Percentiles rank a stretch among this genome's conserved stretches.
Conservation (phyloP, 2,329 filamentous ascomycete species). For the Exutisphaerella laricina region DNA sequence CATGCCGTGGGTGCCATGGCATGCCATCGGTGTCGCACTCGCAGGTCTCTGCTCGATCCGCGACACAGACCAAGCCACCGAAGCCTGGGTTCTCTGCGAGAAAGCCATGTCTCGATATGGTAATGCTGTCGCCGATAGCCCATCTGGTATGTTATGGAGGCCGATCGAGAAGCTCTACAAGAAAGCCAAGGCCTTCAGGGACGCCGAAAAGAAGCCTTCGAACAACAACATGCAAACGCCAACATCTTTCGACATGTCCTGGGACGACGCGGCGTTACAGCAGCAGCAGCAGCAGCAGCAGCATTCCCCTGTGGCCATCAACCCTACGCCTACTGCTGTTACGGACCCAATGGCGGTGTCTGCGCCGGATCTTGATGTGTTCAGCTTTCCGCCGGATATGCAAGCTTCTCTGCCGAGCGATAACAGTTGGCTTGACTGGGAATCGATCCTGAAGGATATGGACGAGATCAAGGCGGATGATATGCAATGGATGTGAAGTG, state of each 20-base stretch:
- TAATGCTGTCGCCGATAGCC: conserved; percentile 46
- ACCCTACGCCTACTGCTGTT: background rate
- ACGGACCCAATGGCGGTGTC: conserved; percentile 5
- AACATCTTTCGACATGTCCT: conserved; percentile 1
- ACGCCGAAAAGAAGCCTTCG: conserved; percentile 9
- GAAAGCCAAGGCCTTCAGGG: conserved; percentile 38
- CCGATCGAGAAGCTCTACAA: conserved; percentile 51
- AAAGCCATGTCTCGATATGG: conserved; percentile 42
- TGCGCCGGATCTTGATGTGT: conserved; percentile 10
- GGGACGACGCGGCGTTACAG: background rate
- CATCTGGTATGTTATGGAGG: conserved; percentile 49
- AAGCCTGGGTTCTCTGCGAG: conserved; percentile 49
- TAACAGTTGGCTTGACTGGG: conserved; percentile 34
- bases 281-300: background rate
- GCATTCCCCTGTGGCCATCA: background rate
- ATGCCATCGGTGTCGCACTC: conserved; percentile 49
- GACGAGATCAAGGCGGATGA: conserved; percentile 47
- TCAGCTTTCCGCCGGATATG: conserved; percentile 19
- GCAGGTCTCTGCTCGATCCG: conserved; percentile 50
- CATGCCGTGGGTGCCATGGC: conserved; percentile 53
- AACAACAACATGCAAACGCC: background rate
- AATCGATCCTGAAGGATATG: conserved; percentile 32
- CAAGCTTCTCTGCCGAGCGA: conserved; percentile 18
- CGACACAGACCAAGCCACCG: conserved; percentile 42
- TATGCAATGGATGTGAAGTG: conserved; percentile 45